Percentiles rank a stretch among this genome's conserved stretches.
phyloP scores from a whole-genome alignment of 257 asterid species.

The Nicotiana undulata region DNA sequence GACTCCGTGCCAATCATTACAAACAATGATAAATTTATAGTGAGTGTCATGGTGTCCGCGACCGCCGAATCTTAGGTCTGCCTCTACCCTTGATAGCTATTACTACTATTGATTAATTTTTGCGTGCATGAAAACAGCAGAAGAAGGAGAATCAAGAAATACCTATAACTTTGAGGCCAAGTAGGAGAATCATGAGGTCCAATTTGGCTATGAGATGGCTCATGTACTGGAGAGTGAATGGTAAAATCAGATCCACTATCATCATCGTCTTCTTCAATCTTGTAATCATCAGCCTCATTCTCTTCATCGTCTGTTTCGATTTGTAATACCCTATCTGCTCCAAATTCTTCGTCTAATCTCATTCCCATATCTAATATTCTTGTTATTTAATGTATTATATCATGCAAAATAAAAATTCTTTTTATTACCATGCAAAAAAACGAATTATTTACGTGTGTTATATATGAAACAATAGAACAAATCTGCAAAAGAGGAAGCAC shows the following conservation, averaged over 20 bases:
- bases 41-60: too few species aligned
- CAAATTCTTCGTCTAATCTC: conserved; percentile 61
- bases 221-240: conserved; percentile 11
- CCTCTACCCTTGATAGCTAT: too few species aligned
- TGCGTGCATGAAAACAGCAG: background rate
- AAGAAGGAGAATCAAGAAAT: background rate
- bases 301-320: conserved; percentile 84
- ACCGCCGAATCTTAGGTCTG: too few species aligned
- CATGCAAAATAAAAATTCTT: background rate
- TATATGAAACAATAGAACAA: background rate
- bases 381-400: background rate
- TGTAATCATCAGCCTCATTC: conserved; percentile 37
- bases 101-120: background rate
- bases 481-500: background rate
- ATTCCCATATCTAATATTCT: conserved; percentile 12
- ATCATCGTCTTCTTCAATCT: conserved; percentile 32
- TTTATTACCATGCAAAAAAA: background rate
- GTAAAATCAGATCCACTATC: conserved; percentile 62
- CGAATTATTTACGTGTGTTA: background rate
- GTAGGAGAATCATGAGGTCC: conserved; percentile 10
- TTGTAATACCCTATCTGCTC: conserved; percentile 53
- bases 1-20: too few species aligned
- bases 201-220: conserved; percentile 9
- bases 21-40: too few species aligned
- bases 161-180: conserved; percentile 96